phyloP scores from a whole-genome alignment of 2,329 filamentous ascomycete species.

The Aspergillus neotritici region DNA sequence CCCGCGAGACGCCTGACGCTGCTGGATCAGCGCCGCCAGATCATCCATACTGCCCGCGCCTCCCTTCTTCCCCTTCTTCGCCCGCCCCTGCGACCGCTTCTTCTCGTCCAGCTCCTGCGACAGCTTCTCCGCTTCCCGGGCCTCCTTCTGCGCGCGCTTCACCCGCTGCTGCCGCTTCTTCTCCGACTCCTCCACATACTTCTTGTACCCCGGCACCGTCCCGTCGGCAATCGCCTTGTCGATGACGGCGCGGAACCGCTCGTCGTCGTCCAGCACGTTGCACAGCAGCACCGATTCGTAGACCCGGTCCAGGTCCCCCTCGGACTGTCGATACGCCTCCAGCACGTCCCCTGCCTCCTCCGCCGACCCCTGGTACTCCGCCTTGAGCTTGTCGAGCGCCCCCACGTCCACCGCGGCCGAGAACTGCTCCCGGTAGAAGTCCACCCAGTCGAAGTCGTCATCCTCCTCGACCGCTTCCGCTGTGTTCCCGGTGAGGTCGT shows the following conservation, averaged over 20 bases:
- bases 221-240: conserved; percentile 68
- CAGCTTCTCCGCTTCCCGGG: conserved; percentile 65
- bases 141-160: conserved; percentile 61
- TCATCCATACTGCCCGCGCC: conserved; percentile 22
- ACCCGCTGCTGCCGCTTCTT: conserved; percentile 55
- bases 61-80: conserved; percentile 23
- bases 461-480: conserved; percentile 69
- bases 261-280: conserved; percentile 75
- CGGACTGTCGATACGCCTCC: conserved; percentile 62
- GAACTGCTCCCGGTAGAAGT: conserved; percentile 83
- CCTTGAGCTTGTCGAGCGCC: conserved; percentile 68
- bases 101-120: conserved; percentile 70
- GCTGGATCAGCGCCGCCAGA: conserved; percentile 69
- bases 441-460: conserved; percentile 79
- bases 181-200: conserved; percentile 69
- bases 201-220: conserved; percentile 60
- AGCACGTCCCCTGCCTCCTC: conserved; percentile 79
- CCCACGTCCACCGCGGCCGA: conserved; percentile 67
- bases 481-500: conserved; percentile 85
- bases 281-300: conserved; percentile 86
- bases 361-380: conserved; percentile 75
- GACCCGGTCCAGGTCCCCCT: conserved; percentile 70
- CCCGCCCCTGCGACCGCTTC: conserved; percentile 60
- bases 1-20: conserved; percentile 60
- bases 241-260: conserved; percentile 74